Conservation (phyloP, 78 protist genomes). For the Monosiga brevicollis region DNA sequence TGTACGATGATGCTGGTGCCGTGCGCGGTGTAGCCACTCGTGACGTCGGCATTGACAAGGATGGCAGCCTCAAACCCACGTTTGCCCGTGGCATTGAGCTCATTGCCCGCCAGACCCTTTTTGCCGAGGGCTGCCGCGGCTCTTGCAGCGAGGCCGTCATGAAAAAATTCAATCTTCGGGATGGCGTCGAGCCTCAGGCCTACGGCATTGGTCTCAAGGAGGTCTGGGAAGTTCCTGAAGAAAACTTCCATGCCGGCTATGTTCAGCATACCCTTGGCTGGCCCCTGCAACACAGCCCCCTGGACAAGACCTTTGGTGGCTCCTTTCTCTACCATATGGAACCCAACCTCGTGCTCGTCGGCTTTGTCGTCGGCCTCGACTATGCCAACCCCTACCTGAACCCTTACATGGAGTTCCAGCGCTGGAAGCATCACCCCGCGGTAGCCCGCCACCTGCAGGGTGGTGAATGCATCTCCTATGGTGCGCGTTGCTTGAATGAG, state of each 20-base stretch:
- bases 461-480: conserved; percentile 73
- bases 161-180: conserved; percentile 53
- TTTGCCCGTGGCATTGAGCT: conserved; percentile 90
- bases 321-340: conserved; percentile 85
- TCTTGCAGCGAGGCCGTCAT: conserved; percentile 59
- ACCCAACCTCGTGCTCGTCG: conserved; percentile 54
- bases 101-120: conserved; percentile 65
- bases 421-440: conserved; percentile 68
- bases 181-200: conserved; percentile 61
- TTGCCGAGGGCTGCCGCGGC: conserved; percentile 94
- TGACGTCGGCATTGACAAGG: conserved; percentile 80
- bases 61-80: conserved; percentile 44
- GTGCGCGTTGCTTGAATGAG: conserved; percentile 93
- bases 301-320: conserved; percentile 81
- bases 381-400: conserved; percentile 79
- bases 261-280: conserved; percentile 88
- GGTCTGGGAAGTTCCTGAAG: conserved; percentile 82
- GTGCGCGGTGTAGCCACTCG: conserved; percentile 76
- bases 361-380: conserved; percentile 89
- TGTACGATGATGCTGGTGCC: conserved; percentile 49
- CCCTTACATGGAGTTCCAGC: conserved; percentile 84
- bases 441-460: conserved; percentile 55
- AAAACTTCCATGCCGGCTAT: conserved; percentile 40
- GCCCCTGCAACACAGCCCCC: conserved; percentile 50
- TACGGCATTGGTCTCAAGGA: conserved; percentile 93